Evolutionary conservation across 78 protist genomes (phyloP).

Genomic region (Dictyostelium capitatum): DNA sequence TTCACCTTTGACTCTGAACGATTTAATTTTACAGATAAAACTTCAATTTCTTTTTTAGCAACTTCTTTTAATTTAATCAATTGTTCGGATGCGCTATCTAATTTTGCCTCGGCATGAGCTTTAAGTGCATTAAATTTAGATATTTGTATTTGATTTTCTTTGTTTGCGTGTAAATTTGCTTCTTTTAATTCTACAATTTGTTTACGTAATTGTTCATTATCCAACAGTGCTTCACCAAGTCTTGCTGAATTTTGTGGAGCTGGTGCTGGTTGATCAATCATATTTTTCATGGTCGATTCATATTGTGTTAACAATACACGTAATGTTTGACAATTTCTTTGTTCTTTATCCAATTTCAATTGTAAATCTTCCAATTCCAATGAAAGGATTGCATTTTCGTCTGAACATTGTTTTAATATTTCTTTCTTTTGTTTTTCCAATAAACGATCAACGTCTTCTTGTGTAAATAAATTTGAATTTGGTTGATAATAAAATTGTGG

Average conservation of each 20-base stretch:
- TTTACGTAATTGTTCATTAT: conserved; percentile 57
- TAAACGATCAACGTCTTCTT: conserved; percentile 72
- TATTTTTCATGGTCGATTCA: conserved; percentile 59
- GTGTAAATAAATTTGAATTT: conserved; percentile 13
- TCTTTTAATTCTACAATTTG: conserved; percentile 44
- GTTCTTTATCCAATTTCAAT: conserved; percentile 60
- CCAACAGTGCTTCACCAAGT: conserved; percentile 43
- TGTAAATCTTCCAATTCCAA: conserved; percentile 57
- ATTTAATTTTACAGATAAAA: conserved; percentile 53
- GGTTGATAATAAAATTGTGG: conserved; percentile 23
- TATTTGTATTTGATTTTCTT: conserved; percentile 43
- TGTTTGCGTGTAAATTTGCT: conserved; percentile 7
- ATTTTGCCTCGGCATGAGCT: conserved; percentile 74
- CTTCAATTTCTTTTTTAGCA: conserved; percentile 73
- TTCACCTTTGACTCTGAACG: conserved; percentile 32
- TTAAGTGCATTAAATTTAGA: conserved; percentile 64
- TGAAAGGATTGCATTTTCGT: conserved; percentile 61
- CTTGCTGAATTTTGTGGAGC: conserved; percentile 59
- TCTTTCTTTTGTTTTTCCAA: conserved; percentile 55
- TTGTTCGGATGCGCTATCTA: conserved; percentile 72
- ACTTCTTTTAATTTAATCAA: conserved; percentile 46
- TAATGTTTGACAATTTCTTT: conserved; percentile 25
- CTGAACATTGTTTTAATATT: conserved; percentile 55
- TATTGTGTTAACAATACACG: conserved; percentile 41
- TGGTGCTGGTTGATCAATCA: conserved; percentile 81